These are phyloP conservation scores for Colletotrichum filicis DNA, from an alignment of 2,329 filamentous ascomycete species.

Conservation along the genomic window DNA sequence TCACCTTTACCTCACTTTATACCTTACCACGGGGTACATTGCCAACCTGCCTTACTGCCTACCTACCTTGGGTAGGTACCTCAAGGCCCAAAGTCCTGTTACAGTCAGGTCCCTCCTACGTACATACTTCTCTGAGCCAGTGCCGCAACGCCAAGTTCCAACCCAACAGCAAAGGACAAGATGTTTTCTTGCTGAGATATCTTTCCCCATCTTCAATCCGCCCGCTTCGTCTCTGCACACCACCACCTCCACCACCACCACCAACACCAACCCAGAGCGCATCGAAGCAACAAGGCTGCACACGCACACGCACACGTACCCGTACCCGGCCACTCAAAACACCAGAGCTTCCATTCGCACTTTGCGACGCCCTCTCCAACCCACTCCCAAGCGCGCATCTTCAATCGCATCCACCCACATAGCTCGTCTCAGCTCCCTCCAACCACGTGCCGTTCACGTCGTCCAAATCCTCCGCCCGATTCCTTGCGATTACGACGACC, in stretches of 20 bases:
- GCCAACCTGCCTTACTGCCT: too few relatives aligned
- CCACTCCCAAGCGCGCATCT: neutral
- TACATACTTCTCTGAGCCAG: neutral
- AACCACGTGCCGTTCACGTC: neutral
- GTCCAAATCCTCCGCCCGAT: neutral
- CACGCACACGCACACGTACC: neutral
- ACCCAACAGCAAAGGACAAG: constrained; percentile 23
- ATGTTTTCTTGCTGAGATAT: constrained; percentile 32
- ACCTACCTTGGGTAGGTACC: too few relatives aligned
- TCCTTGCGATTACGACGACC: constrained; percentile 16
- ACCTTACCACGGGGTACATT: neutral
- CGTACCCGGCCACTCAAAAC: neutral
- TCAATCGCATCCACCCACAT: neutral
- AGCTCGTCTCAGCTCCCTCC: neutral
- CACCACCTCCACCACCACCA: neutral
- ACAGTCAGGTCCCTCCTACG: neutral
- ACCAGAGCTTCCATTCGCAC: neutral
- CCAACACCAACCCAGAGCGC: neutral
- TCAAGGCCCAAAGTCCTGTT: too few relatives aligned
- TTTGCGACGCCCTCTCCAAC: constrained; percentile 2
- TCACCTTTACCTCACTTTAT: neutral
- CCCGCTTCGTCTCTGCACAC: neutral
- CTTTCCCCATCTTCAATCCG: neutral
- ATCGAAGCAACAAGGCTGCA: neutral
- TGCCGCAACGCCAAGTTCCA: neutral